Evolutionary conservation across 805 yeast species (phyloP).

Genomic region (Gaillardinia entomophila): DNA sequence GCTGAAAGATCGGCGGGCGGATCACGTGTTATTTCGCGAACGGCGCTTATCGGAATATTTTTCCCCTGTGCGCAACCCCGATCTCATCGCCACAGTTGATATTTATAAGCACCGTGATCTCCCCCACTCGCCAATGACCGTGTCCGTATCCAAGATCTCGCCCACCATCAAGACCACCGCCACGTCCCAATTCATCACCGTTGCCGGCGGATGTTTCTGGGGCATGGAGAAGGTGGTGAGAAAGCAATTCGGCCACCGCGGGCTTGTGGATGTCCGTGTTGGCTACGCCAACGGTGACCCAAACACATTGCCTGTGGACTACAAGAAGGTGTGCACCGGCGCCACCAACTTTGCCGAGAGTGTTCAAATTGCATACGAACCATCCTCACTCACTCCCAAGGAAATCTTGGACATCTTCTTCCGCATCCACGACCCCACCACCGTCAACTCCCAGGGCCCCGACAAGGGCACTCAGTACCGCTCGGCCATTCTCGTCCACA

Average conservation of each 20-base stretch:
- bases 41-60: too few species aligned
- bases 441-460: slow-evolving; percentile 76
- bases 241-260: slow-evolving; percentile 58
- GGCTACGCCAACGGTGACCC: slow-evolving; percentile 71
- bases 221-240: slow-evolving; percentile 81
- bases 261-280: slow-evolving; percentile 70
- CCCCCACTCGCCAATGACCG: too few species aligned
- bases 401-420: slow-evolving; percentile 80
- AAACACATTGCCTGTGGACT: slow-evolving; percentile 17
- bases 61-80: too few species aligned
- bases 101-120: too few species aligned
- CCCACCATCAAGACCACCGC: slow-evolving; percentile 29
- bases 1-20: too few species aligned
- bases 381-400: slow-evolving; percentile 48
- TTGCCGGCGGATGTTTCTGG: slow-evolving; percentile 75
- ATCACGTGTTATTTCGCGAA: too few species aligned
- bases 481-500: slow-evolving; percentile 69
- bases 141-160: slow-evolving; percentile 13
- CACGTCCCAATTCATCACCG: slow-evolving; percentile 30
- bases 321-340: slow-evolving; percentile 71
- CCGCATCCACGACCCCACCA: slow-evolving; percentile 92
- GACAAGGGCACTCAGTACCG: slow-evolving; percentile 89
- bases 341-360: slow-evolving; percentile 78
- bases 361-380: slow-evolving; percentile 78
- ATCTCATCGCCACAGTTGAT: too few species aligned